These are phyloP conservation scores for Sporisorium exsertum DNA, from an alignment of 1,284 basidiomycete species.

Conservation along the genomic window DNA sequence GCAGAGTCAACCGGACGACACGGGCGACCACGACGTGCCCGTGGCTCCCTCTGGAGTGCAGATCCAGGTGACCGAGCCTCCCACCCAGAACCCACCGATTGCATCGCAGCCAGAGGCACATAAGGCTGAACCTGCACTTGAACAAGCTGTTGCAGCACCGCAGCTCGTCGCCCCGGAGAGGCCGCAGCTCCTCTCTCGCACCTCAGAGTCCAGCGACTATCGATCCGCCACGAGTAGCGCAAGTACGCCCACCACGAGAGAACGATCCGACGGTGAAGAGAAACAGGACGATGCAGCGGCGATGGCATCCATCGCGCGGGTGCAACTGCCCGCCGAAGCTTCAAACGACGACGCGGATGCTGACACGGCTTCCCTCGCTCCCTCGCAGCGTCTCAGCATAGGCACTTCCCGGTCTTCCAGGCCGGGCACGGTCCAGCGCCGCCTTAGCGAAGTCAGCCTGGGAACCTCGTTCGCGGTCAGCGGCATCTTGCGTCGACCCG, in stretches of 20 bases:
- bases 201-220: constrained; percentile 40
- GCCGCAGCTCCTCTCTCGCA: constrained; percentile 29
- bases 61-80: constrained; percentile 26
- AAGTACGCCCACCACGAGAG: constrained; percentile 26
- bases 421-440: constrained; percentile 43
- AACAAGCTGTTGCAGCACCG: constrained; percentile 6
- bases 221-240: constrained; percentile 42
- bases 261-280: constrained; percentile 10
- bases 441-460: constrained; percentile 58
- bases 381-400: constrained; percentile 26
- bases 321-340: constrained; percentile 7
- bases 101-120: not conserved
- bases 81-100: not conserved
- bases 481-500: constrained; percentile 42
- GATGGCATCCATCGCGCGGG: constrained; percentile 11
- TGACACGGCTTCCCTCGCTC: constrained; percentile 26
- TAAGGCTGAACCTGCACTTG: constrained; percentile 4
- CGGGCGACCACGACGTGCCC: not conserved
- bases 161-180: constrained; percentile 7
- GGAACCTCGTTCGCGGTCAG: constrained; percentile 59
- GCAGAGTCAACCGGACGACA: constrained; percentile 14
- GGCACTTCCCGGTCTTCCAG: constrained; percentile 34
- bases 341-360: constrained; percentile 1
- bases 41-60: constrained; percentile 24
- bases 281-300: constrained; percentile 18